phyloP scores from a whole-genome alignment of 768 basidiomycete genomes.

The Suillus variegatus region DNA sequence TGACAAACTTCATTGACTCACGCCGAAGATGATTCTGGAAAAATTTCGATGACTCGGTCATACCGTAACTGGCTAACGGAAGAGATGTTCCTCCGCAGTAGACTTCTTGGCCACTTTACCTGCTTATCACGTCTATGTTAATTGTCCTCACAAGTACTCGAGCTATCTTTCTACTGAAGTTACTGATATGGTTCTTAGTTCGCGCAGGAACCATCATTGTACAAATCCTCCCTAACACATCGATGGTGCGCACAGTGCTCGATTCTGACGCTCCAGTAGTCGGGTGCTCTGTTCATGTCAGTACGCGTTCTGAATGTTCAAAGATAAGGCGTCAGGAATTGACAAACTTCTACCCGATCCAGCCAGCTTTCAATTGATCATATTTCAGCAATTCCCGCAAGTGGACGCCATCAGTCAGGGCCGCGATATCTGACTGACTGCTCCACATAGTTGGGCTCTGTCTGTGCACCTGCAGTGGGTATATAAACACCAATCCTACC shows the following conservation, averaged over 20 bases:
- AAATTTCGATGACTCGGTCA: background rate
- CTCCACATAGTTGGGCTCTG: background rate
- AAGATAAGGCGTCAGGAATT: background rate
- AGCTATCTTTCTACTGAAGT: background rate
- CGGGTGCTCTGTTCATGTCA: background rate
- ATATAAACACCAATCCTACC: background rate
- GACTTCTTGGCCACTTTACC: background rate
- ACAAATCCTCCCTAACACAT: background rate
- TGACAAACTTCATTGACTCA: background rate
- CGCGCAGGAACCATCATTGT: background rate
- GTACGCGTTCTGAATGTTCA: background rate
- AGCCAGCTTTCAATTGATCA: background rate
- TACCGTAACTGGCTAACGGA: background rate
- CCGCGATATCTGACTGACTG: background rate
- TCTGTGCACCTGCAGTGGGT: background rate
- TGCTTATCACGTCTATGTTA: background rate
- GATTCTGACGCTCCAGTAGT: background rate
- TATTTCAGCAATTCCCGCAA: background rate
- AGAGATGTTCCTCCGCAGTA: background rate
- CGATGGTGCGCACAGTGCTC: background rate
- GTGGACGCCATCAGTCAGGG: background rate
- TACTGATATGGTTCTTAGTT: background rate
- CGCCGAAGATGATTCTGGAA: background rate
- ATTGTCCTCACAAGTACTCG: background rate
- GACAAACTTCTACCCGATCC: background rate